Conservation (phyloP, 2,329 filamentous ascomycete genomes). For the Aspergillus sp. region DNA sequence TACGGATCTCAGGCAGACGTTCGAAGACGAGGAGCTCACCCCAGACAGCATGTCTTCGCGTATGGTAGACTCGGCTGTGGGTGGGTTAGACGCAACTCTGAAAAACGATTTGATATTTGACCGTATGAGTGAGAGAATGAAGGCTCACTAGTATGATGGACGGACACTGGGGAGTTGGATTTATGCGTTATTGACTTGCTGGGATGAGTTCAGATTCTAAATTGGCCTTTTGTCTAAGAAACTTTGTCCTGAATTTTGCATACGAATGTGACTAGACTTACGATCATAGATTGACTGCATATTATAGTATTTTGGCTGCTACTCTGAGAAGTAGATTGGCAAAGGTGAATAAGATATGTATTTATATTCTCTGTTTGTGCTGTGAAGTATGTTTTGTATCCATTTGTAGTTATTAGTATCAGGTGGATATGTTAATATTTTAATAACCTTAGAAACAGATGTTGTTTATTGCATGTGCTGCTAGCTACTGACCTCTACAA, state of each 20-base stretch:
- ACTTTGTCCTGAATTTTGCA: not conserved
- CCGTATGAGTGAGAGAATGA: constrained; percentile 43
- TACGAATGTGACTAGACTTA: constrained; percentile 4
- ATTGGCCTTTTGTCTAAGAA: not conserved
- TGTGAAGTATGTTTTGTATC: not conserved
- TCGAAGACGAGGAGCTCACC: constrained; percentile 47
- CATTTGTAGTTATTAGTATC: not conserved
- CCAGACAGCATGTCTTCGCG: constrained; percentile 52
- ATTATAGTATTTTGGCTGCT: constrained; percentile 6
- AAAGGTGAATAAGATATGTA: not conserved
- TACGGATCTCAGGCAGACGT: constrained; percentile 38
- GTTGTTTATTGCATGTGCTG: not conserved
- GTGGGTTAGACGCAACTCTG: constrained; percentile 41
- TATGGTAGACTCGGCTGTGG: constrained; percentile 46
- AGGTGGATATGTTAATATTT: no score
- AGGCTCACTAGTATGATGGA: constrained; percentile 19
- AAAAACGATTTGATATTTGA: constrained; percentile 45
- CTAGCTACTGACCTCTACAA: not conserved
- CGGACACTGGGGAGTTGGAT: not conserved
- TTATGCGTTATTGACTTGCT: not conserved
- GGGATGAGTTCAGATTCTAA: not conserved
- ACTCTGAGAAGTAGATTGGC: not conserved
- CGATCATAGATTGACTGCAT: constrained; percentile 12
- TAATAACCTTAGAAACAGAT: not conserved
- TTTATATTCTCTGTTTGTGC: not conserved